Base-by-base conservation (phyloP, 2,329 filamentous ascomycete genomes). In the Paraphaeosphaeria sporulosa region DNA sequence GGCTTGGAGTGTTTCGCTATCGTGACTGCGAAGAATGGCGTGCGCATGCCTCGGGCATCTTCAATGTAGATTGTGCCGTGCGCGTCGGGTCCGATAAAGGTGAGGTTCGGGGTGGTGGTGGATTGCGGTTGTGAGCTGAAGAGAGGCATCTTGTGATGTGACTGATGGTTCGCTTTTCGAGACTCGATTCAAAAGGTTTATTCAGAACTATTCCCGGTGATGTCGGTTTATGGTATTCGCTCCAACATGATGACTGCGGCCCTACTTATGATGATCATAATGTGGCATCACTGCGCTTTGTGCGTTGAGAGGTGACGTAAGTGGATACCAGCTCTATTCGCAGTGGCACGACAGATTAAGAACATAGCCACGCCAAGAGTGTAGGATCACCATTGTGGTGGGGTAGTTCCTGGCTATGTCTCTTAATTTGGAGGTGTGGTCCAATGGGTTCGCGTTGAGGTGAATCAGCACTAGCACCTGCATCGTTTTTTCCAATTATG, bases 11-110 rank as follows among this genome's bases (percentile, higher is more conserved):
- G 34, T 51, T 51, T 51, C 6, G 19, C n/a, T 4, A 19, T 25
- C n/a, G n/a, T 25, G 19, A 51, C 13, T 15, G 49, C 34, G 34
- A 51, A 51, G 49, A 40, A 23, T 12, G 49, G 49, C n/a, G 49
- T 51, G 1, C 19, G 49, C 2, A 25, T 17, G 4, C 49, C 32
- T 25, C 38, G 32, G 3, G 49, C 32, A 32, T 27, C 23, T n/a
- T 51, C 32, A 8, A 51, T 38, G 49, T 25, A 40, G 9, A 51
- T 40, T 40, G 34, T 51, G 13, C 23, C 13, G 34, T 21, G 32
- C 12, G 32, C 34, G n/a, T 51, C 34, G 12, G 49, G 49, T 10
- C 49, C 49, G 19, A 51, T 21, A 32, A 51, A 51, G 15, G 32
- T 25, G 34, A 51, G 49, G 6, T 38, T n/a, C 7, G 34, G 49